Conservation (phyloP, 371 early-diverging fungal genomes). For the Choanephora cucurbitarum region DNA sequence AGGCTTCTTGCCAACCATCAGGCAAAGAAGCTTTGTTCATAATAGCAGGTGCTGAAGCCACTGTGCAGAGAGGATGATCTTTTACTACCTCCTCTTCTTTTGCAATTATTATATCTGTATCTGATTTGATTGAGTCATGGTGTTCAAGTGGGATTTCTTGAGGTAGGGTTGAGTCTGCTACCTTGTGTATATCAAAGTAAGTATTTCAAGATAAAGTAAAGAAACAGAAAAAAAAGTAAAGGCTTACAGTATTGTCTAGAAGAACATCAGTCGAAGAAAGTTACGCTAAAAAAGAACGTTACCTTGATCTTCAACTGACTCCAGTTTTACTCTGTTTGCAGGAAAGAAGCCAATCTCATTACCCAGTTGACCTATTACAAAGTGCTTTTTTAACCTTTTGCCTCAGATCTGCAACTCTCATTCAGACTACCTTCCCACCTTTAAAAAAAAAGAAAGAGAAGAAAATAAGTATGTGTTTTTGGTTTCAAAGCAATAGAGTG, state of each 20-base stretch:
- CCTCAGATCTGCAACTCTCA: neutral
- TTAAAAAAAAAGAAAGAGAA: conserved; percentile 11
- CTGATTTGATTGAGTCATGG: neutral
- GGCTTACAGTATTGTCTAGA: neutral
- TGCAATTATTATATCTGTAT: neutral
- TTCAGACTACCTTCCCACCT: conserved; percentile 51
- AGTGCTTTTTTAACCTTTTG: neutral
- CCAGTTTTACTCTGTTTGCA: conserved; percentile 38
- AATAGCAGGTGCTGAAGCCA: neutral
- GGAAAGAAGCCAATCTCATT: conserved; percentile 52
- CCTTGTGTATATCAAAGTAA: no score
- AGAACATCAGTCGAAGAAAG: neutral
- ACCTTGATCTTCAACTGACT: conserved; percentile 4
- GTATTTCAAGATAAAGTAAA: no score
- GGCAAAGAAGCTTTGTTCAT: conserved; percentile 1
- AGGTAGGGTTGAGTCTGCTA: neutral
- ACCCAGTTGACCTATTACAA: conserved; percentile 35
- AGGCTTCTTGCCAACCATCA: conserved; percentile 13
- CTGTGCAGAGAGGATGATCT: neutral
- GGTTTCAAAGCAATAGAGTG: neutral
- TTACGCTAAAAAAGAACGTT: neutral
- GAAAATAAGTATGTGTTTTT: neutral
- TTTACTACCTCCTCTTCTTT: neutral
- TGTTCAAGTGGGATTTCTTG: neutral
- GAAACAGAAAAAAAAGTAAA: conserved; percentile 3